Base-by-base conservation (phyloP, 805 yeast genomes). In the Cyberlindnera galapagoensis region DNA sequence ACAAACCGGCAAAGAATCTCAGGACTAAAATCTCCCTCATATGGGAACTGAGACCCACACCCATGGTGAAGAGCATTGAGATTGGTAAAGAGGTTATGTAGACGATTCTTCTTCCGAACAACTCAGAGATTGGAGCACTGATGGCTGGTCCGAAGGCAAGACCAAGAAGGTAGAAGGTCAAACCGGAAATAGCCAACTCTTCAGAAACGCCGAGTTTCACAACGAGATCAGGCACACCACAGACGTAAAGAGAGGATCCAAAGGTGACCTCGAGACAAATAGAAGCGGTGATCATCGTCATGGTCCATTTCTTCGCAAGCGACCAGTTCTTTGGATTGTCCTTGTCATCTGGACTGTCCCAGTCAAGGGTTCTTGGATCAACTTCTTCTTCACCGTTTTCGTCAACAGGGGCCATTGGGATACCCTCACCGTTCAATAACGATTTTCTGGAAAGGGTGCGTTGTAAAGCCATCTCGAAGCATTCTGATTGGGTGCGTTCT, bases 301-400 rank as follows among this genome's bases (percentile, higher is more conserved):
- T 59, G 24, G 53, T 51, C 87, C 88, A 80, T 56, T 70, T 76
- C 51, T 69, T 76, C 69, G 69, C 60, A 4, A 31, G 17, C 4
- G 83, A 68, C 87, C 87, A 81, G 50, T 80, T 80, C 37, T 64
- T 65, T 9, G 90, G 90, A 49, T 79, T 73, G 18, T 51, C 83
- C 30, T 62, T 64, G 51, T 81, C 88, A 19, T 59, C 65, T 1
- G 76, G 76, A 1, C 65, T 57, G 44, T 80, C 88, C 82, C 84
- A 81, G 16, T 63, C 68, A 36, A 72, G 47, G 4, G 56, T 42
- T 17, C 51, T 43, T 3, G 72, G 65, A 34, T 66, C 69, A 11
- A 62, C 50, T 7, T 47, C 56, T 13, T 47, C 52, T 3, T 49
- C 46, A n/a, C 30, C 43, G 9, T 42, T 48, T 9, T 48, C 51